Evolutionary conservation across 208 protist genomes (phyloP).

Genomic region (Trypanosoma caninum): DNA sequence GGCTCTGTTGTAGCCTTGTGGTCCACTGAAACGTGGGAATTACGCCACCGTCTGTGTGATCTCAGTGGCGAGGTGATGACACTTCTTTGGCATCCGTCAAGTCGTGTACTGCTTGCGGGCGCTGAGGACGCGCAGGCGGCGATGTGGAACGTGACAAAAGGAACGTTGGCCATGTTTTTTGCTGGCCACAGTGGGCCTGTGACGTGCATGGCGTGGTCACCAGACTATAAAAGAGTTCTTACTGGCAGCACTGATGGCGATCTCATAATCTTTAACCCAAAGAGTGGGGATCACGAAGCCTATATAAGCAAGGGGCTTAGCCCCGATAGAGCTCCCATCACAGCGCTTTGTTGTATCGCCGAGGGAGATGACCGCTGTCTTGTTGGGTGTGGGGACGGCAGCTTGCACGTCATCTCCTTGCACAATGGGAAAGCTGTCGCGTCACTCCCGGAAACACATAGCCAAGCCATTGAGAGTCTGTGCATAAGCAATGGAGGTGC

Average conservation of each 20-base stretch:
- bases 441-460: slow-evolving; percentile 70
- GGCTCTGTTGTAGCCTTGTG: slow-evolving; percentile 74
- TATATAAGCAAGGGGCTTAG: slow-evolving; percentile 68
- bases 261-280: slow-evolving; percentile 90
- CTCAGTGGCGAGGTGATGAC: slow-evolving; percentile 79
- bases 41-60: slow-evolving; percentile 69
- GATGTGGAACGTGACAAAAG: slow-evolving; percentile 93
- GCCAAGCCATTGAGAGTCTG: slow-evolving; percentile 82
- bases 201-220: slow-evolving; percentile 79
- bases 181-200: slow-evolving; percentile 86
- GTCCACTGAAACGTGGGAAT: slow-evolving; percentile 79
- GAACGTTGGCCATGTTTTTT: slow-evolving; percentile 90
- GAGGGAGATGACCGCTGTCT: slow-evolving; percentile 70
- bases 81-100: slow-evolving; percentile 93
- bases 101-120: slow-evolving; percentile 86
- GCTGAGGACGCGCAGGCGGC: slow-evolving; percentile 88
- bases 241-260: slow-evolving; percentile 91
- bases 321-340: slow-evolving; percentile 67
- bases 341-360: slow-evolving; percentile 40
- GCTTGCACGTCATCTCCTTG: slow-evolving; percentile 72
- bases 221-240: slow-evolving; percentile 86
- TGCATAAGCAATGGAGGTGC: slow-evolving; percentile 21
- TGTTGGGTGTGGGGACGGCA: slow-evolving; percentile 83
- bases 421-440: slow-evolving; percentile 55
- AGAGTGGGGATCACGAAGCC: slow-evolving; percentile 70